A percentile compares a stretch with the other conserved stretches of the same genome.
Conservation (phyloP, 495 filamentous ascomycete genomes). For the Daldinia childiae region DNA sequence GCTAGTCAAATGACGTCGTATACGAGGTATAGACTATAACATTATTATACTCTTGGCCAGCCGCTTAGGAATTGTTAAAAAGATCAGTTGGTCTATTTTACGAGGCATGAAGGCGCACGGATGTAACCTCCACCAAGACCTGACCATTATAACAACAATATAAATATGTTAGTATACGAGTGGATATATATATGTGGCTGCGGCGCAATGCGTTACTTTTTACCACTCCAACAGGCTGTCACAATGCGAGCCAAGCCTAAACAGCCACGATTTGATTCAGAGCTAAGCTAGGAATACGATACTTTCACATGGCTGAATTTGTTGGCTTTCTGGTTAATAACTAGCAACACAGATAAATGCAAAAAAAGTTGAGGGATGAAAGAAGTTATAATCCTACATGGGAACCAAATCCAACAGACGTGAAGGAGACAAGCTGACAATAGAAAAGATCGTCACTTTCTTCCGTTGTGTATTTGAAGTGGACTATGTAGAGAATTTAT, state of each 20-base stretch:
- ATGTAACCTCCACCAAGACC: not conserved
- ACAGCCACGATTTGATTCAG: slow-evolving; percentile 3
- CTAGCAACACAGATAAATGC: not conserved
- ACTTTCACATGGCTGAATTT: slow-evolving; percentile 10
- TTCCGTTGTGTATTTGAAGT: too few species aligned
- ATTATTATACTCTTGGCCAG: not conserved
- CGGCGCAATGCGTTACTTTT: not conserved
- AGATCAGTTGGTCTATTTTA: not conserved
- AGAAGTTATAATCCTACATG: not conserved
- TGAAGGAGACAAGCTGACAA: slow-evolving; percentile 1
- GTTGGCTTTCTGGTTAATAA: not conserved
- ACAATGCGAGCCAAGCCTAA: not conserved
- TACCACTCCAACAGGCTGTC: not conserved
- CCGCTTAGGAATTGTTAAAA: not conserved
- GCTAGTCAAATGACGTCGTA: not conserved
- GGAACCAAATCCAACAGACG: not conserved
- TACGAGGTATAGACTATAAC: not conserved
- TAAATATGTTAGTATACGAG: not conserved
- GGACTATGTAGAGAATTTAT: too few species aligned
- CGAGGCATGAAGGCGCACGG: not conserved
- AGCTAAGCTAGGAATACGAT: not conserved
- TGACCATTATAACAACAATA: not conserved
- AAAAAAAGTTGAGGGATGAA: not conserved
- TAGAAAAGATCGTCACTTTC: not conserved
- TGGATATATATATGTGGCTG: not conserved